phyloP scores from a whole-genome alignment of 306 rosid genomes.

The Begonia peltatifolia region DNA sequence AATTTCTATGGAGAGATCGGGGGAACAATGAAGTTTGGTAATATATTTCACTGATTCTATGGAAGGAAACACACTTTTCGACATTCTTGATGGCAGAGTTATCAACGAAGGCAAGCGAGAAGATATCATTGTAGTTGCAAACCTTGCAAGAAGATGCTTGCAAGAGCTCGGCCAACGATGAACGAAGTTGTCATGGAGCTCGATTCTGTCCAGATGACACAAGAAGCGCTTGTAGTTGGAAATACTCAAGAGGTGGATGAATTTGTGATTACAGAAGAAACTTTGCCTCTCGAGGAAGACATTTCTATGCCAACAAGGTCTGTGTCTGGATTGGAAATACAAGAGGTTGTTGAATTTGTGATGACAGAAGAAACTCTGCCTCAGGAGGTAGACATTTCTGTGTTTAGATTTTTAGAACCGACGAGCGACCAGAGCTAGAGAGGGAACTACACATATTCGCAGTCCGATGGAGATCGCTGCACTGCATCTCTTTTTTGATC shows the following conservation, averaged over 20 bases:
- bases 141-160: constrained; percentile 41
- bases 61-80: background rate
- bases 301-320: no score
- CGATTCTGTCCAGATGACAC: constrained; percentile 16
- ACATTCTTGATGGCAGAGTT: constrained; percentile 25
- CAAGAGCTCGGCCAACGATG: constrained; percentile 49
- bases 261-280: background rate
- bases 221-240: no score
- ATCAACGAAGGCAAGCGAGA: constrained; percentile 19
- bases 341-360: no score
- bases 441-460: background rate
- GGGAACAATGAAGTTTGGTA: no score
- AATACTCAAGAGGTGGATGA: background rate
- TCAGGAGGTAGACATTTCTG: no score
- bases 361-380: no score
- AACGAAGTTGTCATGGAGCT: constrained; percentile 31
- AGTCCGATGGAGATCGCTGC: constrained; percentile 9
- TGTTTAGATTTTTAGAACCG: no score
- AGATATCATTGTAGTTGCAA: constrained; percentile 19
- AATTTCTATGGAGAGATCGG: no score
- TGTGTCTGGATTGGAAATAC: background rate
- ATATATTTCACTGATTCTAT: no score
- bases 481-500: constrained; percentile 14
- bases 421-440: no score
- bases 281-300: background rate